Percentiles rank a stretch among this genome's conserved stretches.
These are phyloP conservation scores for Pisolithus tinctorius DNA, from an alignment of 768 basidiomycete species.

Conservation along the genomic window DNA sequence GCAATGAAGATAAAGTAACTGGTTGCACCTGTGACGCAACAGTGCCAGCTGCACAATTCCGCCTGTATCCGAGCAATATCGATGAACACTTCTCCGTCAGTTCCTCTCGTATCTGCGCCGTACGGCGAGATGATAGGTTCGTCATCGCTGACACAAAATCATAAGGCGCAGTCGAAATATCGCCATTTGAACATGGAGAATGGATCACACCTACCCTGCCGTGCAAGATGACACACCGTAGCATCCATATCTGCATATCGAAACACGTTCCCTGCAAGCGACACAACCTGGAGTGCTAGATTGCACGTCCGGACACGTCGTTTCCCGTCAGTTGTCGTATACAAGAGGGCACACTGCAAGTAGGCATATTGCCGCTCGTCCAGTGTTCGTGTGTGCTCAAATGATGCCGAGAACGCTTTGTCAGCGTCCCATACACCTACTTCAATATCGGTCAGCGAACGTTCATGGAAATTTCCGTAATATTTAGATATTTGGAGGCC, in stretches of 20 bases:
- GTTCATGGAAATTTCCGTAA: conserved; percentile 67
- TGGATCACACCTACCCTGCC: conserved; percentile 53
- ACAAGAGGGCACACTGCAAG: conserved; percentile 82
- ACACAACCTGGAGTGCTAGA: conserved; percentile 72
- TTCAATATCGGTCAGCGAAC: conserved; percentile 64
- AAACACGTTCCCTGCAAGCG: conserved; percentile 88
- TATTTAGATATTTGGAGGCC: conserved; percentile 61
- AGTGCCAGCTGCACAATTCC: conserved; percentile 79
- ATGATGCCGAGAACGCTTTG: conserved; percentile 65
- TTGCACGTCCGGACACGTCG: conserved; percentile 84
- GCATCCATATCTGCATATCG: conserved; percentile 88
- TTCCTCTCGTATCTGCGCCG: conserved; percentile 75
- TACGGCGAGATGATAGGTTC: conserved; percentile 49
- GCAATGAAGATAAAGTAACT: neutral
- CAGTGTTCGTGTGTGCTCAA: conserved; percentile 66
- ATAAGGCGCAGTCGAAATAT: neutral
- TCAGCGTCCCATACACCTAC: conserved; percentile 78
- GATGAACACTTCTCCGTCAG: conserved; percentile 80
- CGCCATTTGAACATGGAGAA: neutral
- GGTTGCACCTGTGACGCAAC: conserved; percentile 65
- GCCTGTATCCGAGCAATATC: conserved; percentile 79
- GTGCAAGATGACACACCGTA: conserved; percentile 62
- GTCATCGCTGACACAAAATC: conserved; percentile 53
- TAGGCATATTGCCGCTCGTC: conserved; percentile 68
- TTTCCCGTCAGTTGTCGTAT: conserved; percentile 72